A percentile compares a stretch with the other conserved stretches of the same genome.
Evolutionary conservation across 106 monocot genomes (phyloP).

Genomic region (Platanthera guangdongensis): DNA sequence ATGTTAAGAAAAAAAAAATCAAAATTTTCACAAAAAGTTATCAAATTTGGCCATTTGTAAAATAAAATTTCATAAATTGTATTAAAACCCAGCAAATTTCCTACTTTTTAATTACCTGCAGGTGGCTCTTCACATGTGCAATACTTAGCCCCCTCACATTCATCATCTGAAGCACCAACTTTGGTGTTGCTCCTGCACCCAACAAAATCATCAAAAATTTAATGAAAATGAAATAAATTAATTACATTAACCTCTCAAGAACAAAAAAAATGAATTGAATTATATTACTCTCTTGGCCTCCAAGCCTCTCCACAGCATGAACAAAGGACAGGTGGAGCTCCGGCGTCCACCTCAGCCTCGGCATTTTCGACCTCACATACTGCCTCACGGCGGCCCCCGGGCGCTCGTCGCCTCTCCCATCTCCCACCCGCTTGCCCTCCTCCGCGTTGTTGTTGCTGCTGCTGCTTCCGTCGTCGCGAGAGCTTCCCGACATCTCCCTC

Average conservation of each 20-base stretch:
- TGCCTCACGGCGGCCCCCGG: conserved; percentile 36
- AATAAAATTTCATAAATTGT: neutral
- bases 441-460: neutral
- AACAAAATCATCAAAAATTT: neutral
- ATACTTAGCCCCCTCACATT: conserved; percentile 43
- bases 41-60: neutral
- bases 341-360: conserved; percentile 62
- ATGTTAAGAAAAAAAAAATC: neutral
- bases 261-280: neutral
- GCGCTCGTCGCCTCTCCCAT: conserved; percentile 12
- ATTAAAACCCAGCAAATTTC: neutral
- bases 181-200: conserved; percentile 47
- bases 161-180: conserved; percentile 57
- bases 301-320: conserved; percentile 62
- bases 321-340: conserved; percentile 65
- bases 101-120: conserved; percentile 23
- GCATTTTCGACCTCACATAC: conserved; percentile 63
- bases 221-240: neutral
- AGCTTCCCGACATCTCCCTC: conserved; percentile 6
- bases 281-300: conserved; percentile 65
- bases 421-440: conserved; percentile 12
- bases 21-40: neutral
- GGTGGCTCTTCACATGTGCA: conserved; percentile 53
- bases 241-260: neutral
- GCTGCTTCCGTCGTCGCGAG: conserved; percentile 17